Evolutionary conservation across 2,329 filamentous ascomycete species (phyloP).

Genomic region (Fusarium metavorans): DNA sequence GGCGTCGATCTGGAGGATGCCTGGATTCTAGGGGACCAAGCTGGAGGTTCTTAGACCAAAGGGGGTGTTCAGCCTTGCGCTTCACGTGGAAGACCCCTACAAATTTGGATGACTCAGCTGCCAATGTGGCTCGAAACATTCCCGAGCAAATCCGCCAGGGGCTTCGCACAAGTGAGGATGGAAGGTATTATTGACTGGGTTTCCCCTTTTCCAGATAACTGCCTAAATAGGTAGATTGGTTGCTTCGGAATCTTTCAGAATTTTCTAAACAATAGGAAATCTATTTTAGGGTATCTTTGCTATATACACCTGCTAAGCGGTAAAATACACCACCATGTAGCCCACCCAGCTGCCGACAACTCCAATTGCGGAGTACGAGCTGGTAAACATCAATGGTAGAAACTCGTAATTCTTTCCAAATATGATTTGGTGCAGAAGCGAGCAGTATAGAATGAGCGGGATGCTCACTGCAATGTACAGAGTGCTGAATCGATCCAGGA

Average conservation of each 20-base stretch:
- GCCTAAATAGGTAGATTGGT: not conserved
- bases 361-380: conserved; percentile 93
- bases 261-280: conserved; percentile 14
- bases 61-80: conserved; percentile 44
- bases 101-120: conserved; percentile 43
- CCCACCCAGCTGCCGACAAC: conserved; percentile 96
- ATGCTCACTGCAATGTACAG: conserved; percentile 92
- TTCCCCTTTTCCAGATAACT: not conserved
- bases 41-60: conserved; percentile 37
- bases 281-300: conserved; percentile 42
- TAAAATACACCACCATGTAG: conserved; percentile 92
- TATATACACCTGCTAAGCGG: conserved; percentile 53
- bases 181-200: not conserved
- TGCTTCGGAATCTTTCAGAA: not conserved
- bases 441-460: conserved; percentile 89
- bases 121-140: not conserved
- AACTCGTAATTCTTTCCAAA: conserved; percentile 90
- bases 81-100: conserved; percentile 47
- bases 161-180: not conserved
- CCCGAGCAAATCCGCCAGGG: conserved; percentile 3
- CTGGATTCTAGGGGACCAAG: not conserved
- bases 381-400: conserved; percentile 95
- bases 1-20: not conserved
- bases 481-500: conserved; percentile 90
- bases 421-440: conserved; percentile 82